These are phyloP conservation scores for Acanthamoeba divionensis DNA, from an alignment of 208 protist genomes.

Conservation along the genomic window DNA sequence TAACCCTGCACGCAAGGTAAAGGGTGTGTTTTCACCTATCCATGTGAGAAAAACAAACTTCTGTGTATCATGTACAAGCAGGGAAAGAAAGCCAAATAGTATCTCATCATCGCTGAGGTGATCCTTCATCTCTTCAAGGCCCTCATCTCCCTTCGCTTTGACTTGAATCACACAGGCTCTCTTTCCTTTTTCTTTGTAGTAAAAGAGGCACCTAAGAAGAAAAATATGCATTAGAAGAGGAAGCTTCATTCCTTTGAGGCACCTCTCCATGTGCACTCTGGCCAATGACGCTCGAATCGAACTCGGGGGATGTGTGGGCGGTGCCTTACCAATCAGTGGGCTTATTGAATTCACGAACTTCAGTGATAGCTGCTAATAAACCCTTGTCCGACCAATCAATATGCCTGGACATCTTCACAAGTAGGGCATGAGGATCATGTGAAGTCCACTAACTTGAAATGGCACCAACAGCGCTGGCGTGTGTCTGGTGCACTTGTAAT, in stretches of 20 bases:
- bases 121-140: not conserved
- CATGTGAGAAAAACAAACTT: constrained; percentile 22
- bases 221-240: not conserved
- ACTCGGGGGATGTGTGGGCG: not conserved
- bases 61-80: not conserved
- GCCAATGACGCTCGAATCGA: not conserved
- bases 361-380: not conserved
- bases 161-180: constrained; percentile 1
- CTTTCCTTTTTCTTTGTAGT: constrained; percentile 33
- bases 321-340: not conserved
- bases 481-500: too few species aligned
- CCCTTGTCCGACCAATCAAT: constrained; percentile 36
- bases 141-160: not conserved
- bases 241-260: too few species aligned
- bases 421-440: too few species aligned
- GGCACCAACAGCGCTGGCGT: too few species aligned
- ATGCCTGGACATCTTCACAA: constrained; percentile 9
- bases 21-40: constrained; percentile 3
- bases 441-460: too few species aligned
- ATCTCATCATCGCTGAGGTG: not conserved
- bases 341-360: constrained; percentile 27
- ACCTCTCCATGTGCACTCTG: too few species aligned
- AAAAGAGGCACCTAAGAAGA: not conserved
- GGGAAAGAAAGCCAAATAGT: constrained; percentile 3
- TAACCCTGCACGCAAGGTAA: constrained; percentile 4